Evolutionary conservation across 176 grass and related monocot species (phyloP), one percentile per base, ranked within the genome.

Genomic region (Lolium multiflorum): DNA sequence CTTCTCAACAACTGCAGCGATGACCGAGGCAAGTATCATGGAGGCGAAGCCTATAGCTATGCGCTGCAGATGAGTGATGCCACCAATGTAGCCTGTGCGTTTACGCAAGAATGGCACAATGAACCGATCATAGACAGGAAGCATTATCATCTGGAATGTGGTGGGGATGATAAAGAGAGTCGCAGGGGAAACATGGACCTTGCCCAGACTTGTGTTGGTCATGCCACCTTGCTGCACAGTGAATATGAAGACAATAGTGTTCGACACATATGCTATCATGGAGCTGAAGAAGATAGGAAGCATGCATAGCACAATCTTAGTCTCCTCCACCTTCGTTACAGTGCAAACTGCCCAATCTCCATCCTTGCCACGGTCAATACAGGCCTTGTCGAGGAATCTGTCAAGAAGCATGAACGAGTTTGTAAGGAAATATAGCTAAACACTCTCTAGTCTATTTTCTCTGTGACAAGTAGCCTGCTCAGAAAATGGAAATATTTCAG

Each of bases 341-440:
- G 35, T 79, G 72, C 93, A 95, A 13, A n/a, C 24, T 31, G 82
- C 79, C 93, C 93, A 92, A 21, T 82, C 8, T n/a, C 84, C 78
- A 7, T 73, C 24, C 41, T 81, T 76, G 56, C 78, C 93, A 76
- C 9, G 39, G 55, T 62, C 12, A n/a, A 95, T 88, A n/a, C 85
- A 90, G 39, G 88, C 93, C 80, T 90, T 92, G 26, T 95, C 73
- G 1, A 95, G 90, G 74, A 95, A 95, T 41, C 93, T 95, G 59
- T n/a, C 44, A 38, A 84, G 31, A 89, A 46, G 25, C 8, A 80
- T 9, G 6, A 35, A 88, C 71, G 43, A 80, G 12, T 49, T 54
- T 52, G 15, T 54, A 31, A 52, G 47, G 72, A 21, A 75, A 51
- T 7, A 28, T 1, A 52, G 52, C 48, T 18, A 49, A 59, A 72